Conservation (phyloP, 2,329 filamentous ascomycete species). For the Microcyclospora pomicola region DNA sequence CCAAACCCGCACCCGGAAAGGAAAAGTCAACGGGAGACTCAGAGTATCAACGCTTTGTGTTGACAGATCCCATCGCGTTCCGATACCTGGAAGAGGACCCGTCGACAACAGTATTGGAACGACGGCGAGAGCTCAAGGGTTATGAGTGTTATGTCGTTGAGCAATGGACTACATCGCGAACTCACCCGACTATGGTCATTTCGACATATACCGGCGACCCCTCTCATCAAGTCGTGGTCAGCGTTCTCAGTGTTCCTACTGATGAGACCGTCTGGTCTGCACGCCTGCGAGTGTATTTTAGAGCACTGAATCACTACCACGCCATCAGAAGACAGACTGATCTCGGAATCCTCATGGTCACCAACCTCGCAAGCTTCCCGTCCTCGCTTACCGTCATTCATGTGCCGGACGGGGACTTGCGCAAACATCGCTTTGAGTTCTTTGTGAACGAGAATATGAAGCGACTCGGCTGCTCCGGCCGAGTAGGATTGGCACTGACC, state of each 20-base stretch:
- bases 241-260: constrained; percentile 66
- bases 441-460: constrained; percentile 93
- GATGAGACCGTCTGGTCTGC: constrained; percentile 71
- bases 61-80: constrained; percentile 53
- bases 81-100: constrained; percentile 76
- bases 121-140: constrained; percentile 55
- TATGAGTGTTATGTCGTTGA: constrained; percentile 93
- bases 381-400: constrained; percentile 85
- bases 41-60: constrained; percentile 44
- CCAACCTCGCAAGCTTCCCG: constrained; percentile 82
- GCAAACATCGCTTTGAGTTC: constrained; percentile 66
- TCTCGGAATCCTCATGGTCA: constrained; percentile 79
- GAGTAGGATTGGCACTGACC: constrained; percentile 69
- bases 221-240: constrained; percentile 62
- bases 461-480: constrained; percentile 77
- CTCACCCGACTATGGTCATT: constrained; percentile 81
- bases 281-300: constrained; percentile 69
- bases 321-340: constrained; percentile 70
- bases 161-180: constrained; percentile 90
- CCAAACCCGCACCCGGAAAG: constrained; percentile 3
- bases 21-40: constrained; percentile 7
- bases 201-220: constrained; percentile 84
- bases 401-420: constrained; percentile 74
- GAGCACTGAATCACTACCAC: constrained; percentile 71
- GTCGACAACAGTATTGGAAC: constrained; percentile 59